Percentiles rank a stretch among this genome's conserved stretches.
Evolutionary conservation across 345 rosid genomes (phyloP).

Genomic region (Garcia nutans): DNA sequence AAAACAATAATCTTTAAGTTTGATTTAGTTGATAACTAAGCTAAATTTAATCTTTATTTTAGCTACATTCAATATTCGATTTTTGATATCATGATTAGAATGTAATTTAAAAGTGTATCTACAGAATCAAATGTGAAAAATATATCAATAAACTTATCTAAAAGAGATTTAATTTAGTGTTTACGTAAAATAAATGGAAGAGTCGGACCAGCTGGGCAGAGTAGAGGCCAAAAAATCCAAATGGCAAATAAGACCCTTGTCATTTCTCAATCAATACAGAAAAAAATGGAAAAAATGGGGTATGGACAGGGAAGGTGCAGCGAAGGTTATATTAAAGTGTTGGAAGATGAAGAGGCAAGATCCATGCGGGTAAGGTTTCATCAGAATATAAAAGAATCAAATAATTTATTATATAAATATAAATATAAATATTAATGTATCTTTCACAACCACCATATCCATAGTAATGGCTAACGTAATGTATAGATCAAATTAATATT

Average conservation of each 20-base stretch:
- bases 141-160: too few relatives aligned
- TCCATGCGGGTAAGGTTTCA: slow-evolving; percentile 30
- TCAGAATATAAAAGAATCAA: slow-evolving; percentile 9
- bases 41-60: too few relatives aligned
- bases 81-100: too few relatives aligned
- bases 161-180: too few relatives aligned
- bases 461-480: slow-evolving; percentile 27
- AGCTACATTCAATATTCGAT: too few relatives aligned
- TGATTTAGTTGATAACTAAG: too few relatives aligned
- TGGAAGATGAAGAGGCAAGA: slow-evolving; percentile 37
- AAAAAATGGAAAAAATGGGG: neutral
- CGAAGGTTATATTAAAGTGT: slow-evolving; percentile 24
- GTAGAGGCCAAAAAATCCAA: slow-evolving; percentile 4
- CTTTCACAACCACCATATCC: slow-evolving; percentile 37
- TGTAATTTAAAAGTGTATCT: too few relatives aligned
- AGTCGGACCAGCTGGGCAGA: neutral
- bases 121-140: too few relatives aligned
- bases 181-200: too few relatives aligned
- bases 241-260: slow-evolving; percentile 1
- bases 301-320: slow-evolving; percentile 33
- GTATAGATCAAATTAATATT: neutral
- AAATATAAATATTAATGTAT: neutral
- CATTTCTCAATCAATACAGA: neutral
- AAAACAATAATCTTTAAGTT: too few relatives aligned
- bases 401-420: neutral